Conservation (phyloP, 257 asterid species). For the Petunia secreta region DNA sequence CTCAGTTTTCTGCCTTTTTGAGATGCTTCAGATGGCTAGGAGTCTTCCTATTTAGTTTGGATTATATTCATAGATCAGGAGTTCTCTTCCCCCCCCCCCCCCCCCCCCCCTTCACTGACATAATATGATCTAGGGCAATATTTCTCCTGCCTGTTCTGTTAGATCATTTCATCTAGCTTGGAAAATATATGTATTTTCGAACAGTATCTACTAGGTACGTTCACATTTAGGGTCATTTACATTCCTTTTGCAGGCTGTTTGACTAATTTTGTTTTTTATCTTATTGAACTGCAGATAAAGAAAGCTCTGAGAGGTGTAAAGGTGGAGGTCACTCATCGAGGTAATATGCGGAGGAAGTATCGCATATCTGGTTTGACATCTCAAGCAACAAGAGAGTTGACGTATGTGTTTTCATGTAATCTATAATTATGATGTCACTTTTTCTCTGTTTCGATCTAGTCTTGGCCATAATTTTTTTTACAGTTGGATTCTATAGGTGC, state of each 20-base stretch:
- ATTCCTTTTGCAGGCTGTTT: not conserved
- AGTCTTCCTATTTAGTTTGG: not conserved
- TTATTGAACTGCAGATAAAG: constrained; percentile 60
- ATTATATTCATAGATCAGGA: not conserved
- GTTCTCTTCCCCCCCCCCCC: not conserved
- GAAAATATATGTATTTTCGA: not conserved
- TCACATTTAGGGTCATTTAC: not conserved
- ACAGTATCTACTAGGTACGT: not conserved
- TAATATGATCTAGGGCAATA: not conserved
- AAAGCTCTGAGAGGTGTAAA: constrained; percentile 95
- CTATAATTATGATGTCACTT: constrained; percentile 7
- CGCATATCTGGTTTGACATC: constrained; percentile 92
- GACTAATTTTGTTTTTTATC: constrained; percentile 4
- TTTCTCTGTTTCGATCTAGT: not conserved
- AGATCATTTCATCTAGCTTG: not conserved
- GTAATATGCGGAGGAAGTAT: constrained; percentile 95
- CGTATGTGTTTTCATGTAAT: constrained; percentile 48
- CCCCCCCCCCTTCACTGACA: not conserved
- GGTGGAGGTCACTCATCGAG: constrained; percentile 97
- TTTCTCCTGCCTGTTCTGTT: not conserved
- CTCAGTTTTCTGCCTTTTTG: not conserved
- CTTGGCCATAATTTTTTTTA: constrained; percentile 3
- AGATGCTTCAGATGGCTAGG: not conserved
- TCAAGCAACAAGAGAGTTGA: constrained; percentile 85
- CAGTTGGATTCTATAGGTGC: constrained; percentile 6